phyloP scores from a whole-genome alignment of 768 basidiomycete species.

The Mycena galopus region DNA sequence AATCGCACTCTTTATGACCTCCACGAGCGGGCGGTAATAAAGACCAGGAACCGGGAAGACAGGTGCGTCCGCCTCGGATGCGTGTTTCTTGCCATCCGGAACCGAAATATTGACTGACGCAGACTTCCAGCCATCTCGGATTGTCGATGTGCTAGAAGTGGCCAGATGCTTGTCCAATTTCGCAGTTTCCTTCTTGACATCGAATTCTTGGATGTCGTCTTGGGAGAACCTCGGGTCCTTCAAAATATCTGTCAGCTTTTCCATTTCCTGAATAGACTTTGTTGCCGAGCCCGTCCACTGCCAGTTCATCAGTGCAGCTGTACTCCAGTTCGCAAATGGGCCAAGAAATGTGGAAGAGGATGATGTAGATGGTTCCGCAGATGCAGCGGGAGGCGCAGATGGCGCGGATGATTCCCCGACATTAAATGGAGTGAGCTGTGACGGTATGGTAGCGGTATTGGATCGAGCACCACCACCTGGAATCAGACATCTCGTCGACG shows the following conservation, averaged over 20 bases:
- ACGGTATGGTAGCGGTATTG: constrained; percentile 6
- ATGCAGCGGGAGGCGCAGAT: no score
- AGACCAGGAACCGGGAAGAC: no score
- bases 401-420: background rate
- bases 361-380: no score
- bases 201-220: background rate
- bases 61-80: background rate
- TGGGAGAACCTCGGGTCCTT: no score
- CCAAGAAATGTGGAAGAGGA: no score
- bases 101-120: constrained; percentile 6
- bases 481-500: constrained; percentile 2
- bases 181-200: background rate
- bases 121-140: constrained; percentile 4
- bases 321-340: no score
- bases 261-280: no score
- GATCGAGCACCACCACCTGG: background rate
- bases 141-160: background rate
- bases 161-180: background rate
- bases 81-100: constrained; percentile 8
- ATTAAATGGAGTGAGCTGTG: background rate
- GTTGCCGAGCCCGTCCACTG: no score
- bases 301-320: no score
- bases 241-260: no score
- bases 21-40: no score
- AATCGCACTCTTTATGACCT: no score